Evolutionary conservation across 805 yeast species (phyloP).

Genomic region (Wickerhamomyces alni): DNA sequence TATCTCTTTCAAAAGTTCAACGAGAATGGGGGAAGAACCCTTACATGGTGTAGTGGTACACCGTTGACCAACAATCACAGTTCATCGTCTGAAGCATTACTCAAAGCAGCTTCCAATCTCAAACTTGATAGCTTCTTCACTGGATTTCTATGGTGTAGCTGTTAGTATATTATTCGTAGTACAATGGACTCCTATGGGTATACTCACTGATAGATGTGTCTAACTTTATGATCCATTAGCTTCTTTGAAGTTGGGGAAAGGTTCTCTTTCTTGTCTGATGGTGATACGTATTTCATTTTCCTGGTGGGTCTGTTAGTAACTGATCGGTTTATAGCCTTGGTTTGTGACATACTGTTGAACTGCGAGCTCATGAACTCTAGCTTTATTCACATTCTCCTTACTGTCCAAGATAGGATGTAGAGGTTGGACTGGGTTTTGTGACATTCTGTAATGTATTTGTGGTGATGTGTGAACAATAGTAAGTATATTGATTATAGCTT

Average conservation of each 20-base stretch:
- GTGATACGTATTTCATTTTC: constrained; percentile 24
- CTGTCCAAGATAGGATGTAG: constrained; percentile 24
- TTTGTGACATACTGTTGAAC: constrained; percentile 20
- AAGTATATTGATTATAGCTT: no score
- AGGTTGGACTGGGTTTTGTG: constrained; percentile 21
- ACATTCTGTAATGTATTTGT: constrained; percentile 1
- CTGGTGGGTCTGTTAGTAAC: constrained; percentile 4
- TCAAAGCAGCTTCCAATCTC: constrained; percentile 18
- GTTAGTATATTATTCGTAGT: constrained; percentile 1
- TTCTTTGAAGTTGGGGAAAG: constrained; percentile 25
- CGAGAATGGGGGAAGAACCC: no score
- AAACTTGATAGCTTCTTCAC: constrained; percentile 21
- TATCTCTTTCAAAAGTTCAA: no score
- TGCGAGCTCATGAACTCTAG: constrained; percentile 23
- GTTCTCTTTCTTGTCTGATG: constrained; percentile 24
- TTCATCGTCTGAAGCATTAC: constrained; percentile 2
- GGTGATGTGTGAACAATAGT: neutral
- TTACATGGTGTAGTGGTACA: no score
- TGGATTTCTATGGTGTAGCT: constrained; percentile 16
- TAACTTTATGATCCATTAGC: constrained; percentile 22
- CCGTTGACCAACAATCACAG: no score
- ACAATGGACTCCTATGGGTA: no score
- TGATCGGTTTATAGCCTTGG: neutral
- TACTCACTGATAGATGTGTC: constrained; percentile 20
- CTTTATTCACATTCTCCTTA: constrained; percentile 22